Evolutionary conservation across 2,329 filamentous ascomycete genomes (phyloP).

Genomic region (Anthostomella pinea): DNA sequence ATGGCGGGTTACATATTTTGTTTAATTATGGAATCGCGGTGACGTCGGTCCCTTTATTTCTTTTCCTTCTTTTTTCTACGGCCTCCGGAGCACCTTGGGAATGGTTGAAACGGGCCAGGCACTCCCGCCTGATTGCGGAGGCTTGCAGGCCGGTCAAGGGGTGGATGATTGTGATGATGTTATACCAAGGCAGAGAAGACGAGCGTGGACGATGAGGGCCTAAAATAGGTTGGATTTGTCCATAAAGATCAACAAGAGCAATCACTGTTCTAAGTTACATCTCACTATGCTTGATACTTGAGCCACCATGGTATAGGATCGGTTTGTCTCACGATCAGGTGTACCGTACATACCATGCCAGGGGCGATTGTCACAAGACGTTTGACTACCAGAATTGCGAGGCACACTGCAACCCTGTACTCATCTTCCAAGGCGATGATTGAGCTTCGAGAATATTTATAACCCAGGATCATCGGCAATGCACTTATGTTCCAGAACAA

Average conservation of each 20-base stretch:
- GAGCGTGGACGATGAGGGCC: background rate
- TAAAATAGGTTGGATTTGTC: constrained; percentile 8
- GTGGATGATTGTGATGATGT: constrained; percentile 21
- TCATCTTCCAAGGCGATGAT: too few species aligned
- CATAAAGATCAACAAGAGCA: constrained; percentile 5
- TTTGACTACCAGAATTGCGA: too few species aligned
- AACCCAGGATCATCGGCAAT: too few species aligned
- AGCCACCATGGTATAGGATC: too few species aligned
- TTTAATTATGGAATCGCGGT: constrained; percentile 47
- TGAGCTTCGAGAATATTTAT: too few species aligned
- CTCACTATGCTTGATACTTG: too few species aligned
- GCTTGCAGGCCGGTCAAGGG: constrained; percentile 13
- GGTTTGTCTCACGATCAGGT: too few species aligned
- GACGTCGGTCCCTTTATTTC: constrained; percentile 27
- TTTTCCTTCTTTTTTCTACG: constrained; percentile 28
- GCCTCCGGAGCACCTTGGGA: constrained; percentile 22
- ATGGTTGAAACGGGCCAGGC: constrained; percentile 3
- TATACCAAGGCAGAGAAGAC: constrained; percentile 16
- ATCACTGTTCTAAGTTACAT: too few species aligned
- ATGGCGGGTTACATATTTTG: constrained; percentile 48
- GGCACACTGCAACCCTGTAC: too few species aligned
- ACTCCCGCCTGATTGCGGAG: constrained; percentile 14
- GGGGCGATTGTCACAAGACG: too few species aligned
- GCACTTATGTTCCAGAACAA: too few species aligned
- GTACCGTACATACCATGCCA: too few species aligned